Evolutionary conservation across 116 monocot species (phyloP).

Genomic region (Cymodocea nodosa): DNA sequence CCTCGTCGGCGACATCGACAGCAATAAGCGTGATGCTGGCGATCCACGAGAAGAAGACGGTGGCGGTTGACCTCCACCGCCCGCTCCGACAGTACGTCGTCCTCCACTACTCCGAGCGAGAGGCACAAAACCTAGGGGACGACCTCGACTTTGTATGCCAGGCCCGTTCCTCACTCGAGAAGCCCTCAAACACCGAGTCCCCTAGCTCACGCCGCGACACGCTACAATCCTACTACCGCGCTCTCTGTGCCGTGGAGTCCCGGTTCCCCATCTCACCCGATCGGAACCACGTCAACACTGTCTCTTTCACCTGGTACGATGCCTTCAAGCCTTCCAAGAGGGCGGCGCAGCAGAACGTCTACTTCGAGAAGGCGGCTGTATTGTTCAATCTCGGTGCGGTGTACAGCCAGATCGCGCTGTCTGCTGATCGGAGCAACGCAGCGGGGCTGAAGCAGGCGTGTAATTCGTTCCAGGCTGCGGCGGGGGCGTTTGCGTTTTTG

Average conservation of each 20-base stretch:
- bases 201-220: slow-evolving; percentile 57
- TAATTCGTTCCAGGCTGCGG: slow-evolving; percentile 64
- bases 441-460: slow-evolving; percentile 74
- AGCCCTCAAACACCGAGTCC: slow-evolving; percentile 14
- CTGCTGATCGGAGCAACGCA: slow-evolving; percentile 37
- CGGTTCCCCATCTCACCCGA: slow-evolving; percentile 59
- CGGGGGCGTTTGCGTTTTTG: slow-evolving; percentile 65
- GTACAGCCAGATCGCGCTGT: slow-evolving; percentile 71
- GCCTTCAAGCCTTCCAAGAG: slow-evolving; percentile 66
- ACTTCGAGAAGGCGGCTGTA: slow-evolving; percentile 73
- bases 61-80: slow-evolving; percentile 58
- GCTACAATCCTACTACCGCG: slow-evolving; percentile 54
- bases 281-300: slow-evolving; percentile 24
- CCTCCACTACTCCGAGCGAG: slow-evolving; percentile 77
- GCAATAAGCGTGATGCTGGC: slow-evolving; percentile 31
- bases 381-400: slow-evolving; percentile 79
- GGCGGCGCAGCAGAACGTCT: slow-evolving; percentile 45
- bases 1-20: neutral
- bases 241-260: slow-evolving; percentile 45
- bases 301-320: slow-evolving; percentile 86
- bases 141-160: slow-evolving; percentile 54
- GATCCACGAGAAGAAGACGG: slow-evolving; percentile 90
- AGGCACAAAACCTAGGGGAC: slow-evolving; percentile 66
- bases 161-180: slow-evolving; percentile 52
- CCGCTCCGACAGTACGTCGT: slow-evolving; percentile 69